Evolutionary conservation across 2,329 filamentous ascomycete genomes (phyloP).

Genomic region (Didymella exigua): DNA sequence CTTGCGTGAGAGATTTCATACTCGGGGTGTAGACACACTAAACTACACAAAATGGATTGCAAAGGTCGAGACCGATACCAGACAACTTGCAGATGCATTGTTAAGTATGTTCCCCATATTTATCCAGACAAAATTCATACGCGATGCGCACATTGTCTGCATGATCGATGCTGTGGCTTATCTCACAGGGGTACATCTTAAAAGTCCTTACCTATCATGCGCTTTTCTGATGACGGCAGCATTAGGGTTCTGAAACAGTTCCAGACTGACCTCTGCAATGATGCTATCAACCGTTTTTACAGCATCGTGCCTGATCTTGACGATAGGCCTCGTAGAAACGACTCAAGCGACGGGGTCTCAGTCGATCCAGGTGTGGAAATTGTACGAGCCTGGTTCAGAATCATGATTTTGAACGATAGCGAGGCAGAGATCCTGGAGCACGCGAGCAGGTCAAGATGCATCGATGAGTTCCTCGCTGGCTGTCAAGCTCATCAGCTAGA

Average conservation of each 20-base stretch:
- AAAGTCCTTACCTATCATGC: no score
- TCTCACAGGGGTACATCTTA: no score
- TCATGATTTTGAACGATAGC: constrained; percentile 40
- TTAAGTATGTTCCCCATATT: constrained; percentile 35
- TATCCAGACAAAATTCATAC: no score
- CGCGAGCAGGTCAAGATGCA: constrained; percentile 31
- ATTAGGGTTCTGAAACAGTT: constrained; percentile 39
- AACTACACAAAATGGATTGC: constrained; percentile 35
- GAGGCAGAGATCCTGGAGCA: constrained; percentile 30
- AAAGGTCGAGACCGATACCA: constrained; percentile 29
- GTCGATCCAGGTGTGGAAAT: constrained; percentile 32
- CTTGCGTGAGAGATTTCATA: constrained; percentile 31
- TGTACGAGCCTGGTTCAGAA: constrained; percentile 36
- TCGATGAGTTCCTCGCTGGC: constrained; percentile 28
- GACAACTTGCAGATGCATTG: constrained; percentile 29
- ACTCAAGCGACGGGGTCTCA: constrained; percentile 9
- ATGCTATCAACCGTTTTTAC: constrained; percentile 30
- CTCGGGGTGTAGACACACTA: constrained; percentile 28
- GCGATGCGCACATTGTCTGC: no score
- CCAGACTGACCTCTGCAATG: constrained; percentile 31
- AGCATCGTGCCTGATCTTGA: constrained; percentile 34
- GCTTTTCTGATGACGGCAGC: constrained; percentile 33
- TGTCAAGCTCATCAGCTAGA: constrained; percentile 37
- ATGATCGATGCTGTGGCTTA: no score
- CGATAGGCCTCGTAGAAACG: neutral